Percentiles rank a stretch among this genome's conserved stretches.
Evolutionary conservation across 129 eudicot species (phyloP).

Genomic region (Calendula officinalis): DNA sequence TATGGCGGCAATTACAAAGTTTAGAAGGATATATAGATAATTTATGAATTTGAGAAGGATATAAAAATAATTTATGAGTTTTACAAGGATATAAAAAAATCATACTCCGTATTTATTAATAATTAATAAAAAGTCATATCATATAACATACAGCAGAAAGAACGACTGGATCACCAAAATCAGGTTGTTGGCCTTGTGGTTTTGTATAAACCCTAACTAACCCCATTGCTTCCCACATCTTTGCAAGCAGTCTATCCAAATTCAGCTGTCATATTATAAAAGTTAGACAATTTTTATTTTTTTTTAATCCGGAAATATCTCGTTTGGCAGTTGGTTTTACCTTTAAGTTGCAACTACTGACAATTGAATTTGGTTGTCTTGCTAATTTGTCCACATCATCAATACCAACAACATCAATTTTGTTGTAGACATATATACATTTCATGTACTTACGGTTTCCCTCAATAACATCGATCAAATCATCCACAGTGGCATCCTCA

Average conservation of each 20-base stretch:
- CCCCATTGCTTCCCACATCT: conserved; percentile 98
- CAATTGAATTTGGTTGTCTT: conserved; percentile 85
- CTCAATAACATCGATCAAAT: conserved; percentile 96
- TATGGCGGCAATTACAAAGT: too few relatives aligned
- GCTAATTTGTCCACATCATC: conserved; percentile 94
- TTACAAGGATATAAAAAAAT: too few relatives aligned
- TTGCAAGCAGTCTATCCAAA: conserved; percentile 89
- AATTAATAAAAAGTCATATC: too few relatives aligned
- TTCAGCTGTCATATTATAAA: conserved; percentile 58
- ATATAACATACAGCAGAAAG: conserved; percentile 75
- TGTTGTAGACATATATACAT: conserved; percentile 97
- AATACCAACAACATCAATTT: conserved; percentile 97
- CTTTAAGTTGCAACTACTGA: conserved; percentile 89
- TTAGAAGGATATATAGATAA: too few relatives aligned
- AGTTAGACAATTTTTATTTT: background rate
- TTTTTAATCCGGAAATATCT: background rate
- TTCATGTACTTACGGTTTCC: conserved; percentile 99
- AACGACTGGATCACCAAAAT: conserved; percentile 82
- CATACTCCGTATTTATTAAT: too few relatives aligned
- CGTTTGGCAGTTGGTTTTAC: conserved; percentile 30
- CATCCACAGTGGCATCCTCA: conserved; percentile 99
- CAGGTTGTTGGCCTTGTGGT: conserved; percentile 98
- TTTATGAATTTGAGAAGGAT: too few relatives aligned
- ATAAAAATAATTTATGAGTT: too few relatives aligned
- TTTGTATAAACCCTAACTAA: conserved; percentile 91